Conservation (phyloP, 768 basidiomycete species). For the Suillus spraguei region DNA sequence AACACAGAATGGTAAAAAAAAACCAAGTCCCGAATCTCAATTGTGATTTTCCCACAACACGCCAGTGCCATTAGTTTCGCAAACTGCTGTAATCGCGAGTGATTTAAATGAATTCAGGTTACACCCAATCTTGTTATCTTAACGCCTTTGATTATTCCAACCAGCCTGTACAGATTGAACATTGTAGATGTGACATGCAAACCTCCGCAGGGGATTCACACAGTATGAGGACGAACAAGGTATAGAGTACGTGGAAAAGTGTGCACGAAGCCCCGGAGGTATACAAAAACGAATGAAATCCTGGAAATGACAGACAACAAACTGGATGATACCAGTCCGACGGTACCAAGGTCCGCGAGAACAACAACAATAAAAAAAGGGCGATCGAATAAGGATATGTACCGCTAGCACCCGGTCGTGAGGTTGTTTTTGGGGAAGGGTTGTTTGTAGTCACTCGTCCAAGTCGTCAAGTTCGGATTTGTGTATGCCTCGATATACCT, state of each 20-base stretch:
- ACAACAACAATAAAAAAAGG: slow-evolving; percentile 11
- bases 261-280: slow-evolving; percentile 9
- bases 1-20: no score
- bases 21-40: no score
- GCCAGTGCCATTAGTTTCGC: no score
- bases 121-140: not conserved
- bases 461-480: slow-evolving; percentile 81
- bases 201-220: not conserved
- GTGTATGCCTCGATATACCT: slow-evolving; percentile 72
- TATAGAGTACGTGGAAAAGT: not conserved
- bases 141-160: slow-evolving; percentile 4
- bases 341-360: slow-evolving; percentile 9
- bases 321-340: slow-evolving; percentile 15
- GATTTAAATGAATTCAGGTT: not conserved
- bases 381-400: not conserved
- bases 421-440: slow-evolving; percentile 69
- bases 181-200: slow-evolving; percentile 10
- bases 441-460: slow-evolving; percentile 65
- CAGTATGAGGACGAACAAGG: slow-evolving; percentile 6
- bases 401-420: slow-evolving; percentile 54
- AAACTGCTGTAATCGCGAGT: not conserved
- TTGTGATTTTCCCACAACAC: no score
- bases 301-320: slow-evolving; percentile 18
- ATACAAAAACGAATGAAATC: slow-evolving; percentile 26
- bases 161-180: slow-evolving; percentile 12